phyloP scores from a whole-genome alignment of 805 yeast species.

The Lachancea quebecensis region DNA sequence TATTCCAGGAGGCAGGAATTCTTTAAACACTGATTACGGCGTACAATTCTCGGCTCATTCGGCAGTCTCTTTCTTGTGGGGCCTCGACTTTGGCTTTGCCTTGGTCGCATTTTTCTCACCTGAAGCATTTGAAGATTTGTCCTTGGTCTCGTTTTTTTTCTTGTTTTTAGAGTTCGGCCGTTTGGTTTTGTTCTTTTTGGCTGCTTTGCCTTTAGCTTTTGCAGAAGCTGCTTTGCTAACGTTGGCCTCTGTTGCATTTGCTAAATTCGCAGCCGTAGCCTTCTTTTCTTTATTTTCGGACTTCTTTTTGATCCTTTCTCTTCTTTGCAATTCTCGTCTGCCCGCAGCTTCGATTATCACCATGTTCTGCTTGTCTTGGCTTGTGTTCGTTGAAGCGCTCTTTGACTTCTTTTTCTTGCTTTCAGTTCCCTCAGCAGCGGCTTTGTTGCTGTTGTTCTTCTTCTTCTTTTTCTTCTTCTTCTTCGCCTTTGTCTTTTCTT shows the following conservation, averaged over 20 bases:
- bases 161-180: not conserved
- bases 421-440: conserved; percentile 7
- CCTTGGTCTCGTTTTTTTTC: not conserved
- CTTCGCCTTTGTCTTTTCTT: conserved; percentile 15
- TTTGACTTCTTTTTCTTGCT: conserved; percentile 11
- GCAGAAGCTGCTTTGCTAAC: not conserved
- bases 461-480: conserved; percentile 17
- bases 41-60: too few species aligned
- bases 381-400: not conserved
- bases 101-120: not conserved
- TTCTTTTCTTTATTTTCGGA: conserved; percentile 8
- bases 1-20: too few species aligned
- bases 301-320: conserved; percentile 18
- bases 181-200: not conserved
- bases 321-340: conserved; percentile 24
- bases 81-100: too few species aligned
- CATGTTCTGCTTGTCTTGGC: conserved; percentile 19
- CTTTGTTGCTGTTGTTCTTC: conserved; percentile 14
- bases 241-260: not conserved
- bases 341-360: conserved; percentile 31
- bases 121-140: not conserved
- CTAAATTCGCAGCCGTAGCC: not conserved
- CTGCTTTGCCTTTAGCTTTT: not conserved
- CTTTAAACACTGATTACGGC: too few species aligned
- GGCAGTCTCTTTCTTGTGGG: too few species aligned